Evolutionary conservation across 768 basidiomycete species (phyloP).

Genomic region (Xerocomus potaroensis): DNA sequence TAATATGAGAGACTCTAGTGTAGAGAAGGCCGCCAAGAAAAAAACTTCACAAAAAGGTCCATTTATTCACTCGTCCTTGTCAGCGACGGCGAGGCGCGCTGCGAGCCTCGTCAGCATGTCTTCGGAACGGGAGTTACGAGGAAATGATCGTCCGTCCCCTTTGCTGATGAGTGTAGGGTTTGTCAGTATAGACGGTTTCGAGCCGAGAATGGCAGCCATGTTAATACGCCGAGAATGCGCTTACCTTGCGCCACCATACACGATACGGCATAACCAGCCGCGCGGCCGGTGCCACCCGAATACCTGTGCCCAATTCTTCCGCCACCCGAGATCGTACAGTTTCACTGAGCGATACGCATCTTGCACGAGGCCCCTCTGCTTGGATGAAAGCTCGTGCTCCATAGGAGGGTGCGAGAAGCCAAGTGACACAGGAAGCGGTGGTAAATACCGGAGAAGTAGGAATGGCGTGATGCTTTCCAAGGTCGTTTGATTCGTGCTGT

Average conservation of each 20-base stretch:
- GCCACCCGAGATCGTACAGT: conserved; percentile 72
- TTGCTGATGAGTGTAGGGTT: conserved; percentile 32
- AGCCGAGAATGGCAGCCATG: background rate
- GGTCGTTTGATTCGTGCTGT: conserved; percentile 84
- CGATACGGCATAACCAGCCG: conserved; percentile 51
- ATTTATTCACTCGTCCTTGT: conserved; percentile 41
- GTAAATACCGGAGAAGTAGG: conserved; percentile 64
- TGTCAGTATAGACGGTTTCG: background rate
- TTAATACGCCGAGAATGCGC: conserved; percentile 19
- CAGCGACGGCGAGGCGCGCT: conserved; percentile 52
- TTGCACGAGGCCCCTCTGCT: conserved; percentile 61
- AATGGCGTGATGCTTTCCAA: conserved; percentile 74
- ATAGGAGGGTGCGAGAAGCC: conserved; percentile 65
- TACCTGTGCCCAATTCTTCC: conserved; percentile 63
- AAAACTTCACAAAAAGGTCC: no score
- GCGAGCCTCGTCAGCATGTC: conserved; percentile 65
- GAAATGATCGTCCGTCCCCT: conserved; percentile 67
- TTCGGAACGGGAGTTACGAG: conserved; percentile 64
- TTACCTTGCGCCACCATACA: conserved; percentile 64
- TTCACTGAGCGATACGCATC: conserved; percentile 57
- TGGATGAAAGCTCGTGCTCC: conserved; percentile 64
- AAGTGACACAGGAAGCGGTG: conserved; percentile 46
- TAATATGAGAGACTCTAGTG: no score
- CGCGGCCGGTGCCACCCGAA: conserved; percentile 53
- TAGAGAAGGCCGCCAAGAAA: no score